phyloP scores from a whole-genome alignment of 257 asterid species.

The Nicotiana benthamiana region DNA sequence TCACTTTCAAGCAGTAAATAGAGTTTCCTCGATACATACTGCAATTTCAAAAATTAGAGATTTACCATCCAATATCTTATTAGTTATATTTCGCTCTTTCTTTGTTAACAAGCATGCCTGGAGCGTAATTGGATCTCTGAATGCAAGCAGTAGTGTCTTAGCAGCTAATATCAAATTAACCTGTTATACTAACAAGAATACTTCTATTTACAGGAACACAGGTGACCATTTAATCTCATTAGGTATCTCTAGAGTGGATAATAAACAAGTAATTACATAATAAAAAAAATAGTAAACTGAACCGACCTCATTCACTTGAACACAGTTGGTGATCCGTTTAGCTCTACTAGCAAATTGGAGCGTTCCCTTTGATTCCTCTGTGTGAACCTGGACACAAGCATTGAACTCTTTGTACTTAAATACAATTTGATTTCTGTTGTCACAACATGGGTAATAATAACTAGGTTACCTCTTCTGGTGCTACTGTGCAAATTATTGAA shows the following conservation, averaged over 20 bases:
- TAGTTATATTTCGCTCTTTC: background rate
- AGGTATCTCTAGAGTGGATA: background rate
- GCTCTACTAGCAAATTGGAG: conserved; percentile 99
- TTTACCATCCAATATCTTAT: background rate
- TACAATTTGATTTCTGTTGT: background rate
- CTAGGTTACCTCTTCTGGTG: conserved; percentile 85
- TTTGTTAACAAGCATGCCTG: background rate
- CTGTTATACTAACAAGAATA: background rate
- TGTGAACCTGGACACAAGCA: conserved; percentile 44
- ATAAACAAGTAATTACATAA: background rate
- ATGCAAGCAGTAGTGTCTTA: background rate
- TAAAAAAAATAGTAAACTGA: background rate
- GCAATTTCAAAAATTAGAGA: background rate
- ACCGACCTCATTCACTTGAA: conserved; percentile 97
- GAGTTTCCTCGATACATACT: background rate
- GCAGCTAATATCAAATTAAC: background rate
- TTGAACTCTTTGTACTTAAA: background rate
- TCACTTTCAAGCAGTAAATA: background rate
- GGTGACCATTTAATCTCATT: background rate
- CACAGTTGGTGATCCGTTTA: conserved; percentile 91
- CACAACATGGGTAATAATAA: background rate
- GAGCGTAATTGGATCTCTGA: background rate
- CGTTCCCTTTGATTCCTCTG: conserved; percentile 94
- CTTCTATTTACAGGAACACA: background rate
- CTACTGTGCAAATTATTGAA: conserved; percentile 89